These are phyloP conservation scores for Dendrobium chrysotoxum DNA, from an alignment of 106 monocot species.

Conservation along the genomic window DNA sequence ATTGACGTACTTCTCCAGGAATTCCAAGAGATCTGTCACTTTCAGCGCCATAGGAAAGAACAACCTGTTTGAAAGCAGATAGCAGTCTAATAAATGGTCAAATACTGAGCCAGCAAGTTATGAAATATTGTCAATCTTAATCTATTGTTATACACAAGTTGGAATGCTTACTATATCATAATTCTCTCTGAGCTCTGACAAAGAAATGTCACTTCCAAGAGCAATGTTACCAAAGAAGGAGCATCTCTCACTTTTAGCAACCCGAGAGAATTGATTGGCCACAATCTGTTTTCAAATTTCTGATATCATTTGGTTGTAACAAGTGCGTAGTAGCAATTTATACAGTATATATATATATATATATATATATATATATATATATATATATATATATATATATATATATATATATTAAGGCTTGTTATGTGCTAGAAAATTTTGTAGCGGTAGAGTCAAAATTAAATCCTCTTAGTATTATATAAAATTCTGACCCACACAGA, in stretches of 20 bases:
- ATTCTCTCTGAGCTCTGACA: constrained; percentile 59
- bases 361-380: too few relatives aligned
- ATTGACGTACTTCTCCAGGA: constrained; percentile 68
- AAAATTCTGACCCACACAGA: too few relatives aligned
- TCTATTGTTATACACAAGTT: not conserved
- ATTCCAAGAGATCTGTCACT: constrained; percentile 81
- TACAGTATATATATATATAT: not conserved
- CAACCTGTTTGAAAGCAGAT: constrained; percentile 40
- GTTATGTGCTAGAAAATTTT: too few relatives aligned
- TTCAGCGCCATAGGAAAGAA: constrained; percentile 96
- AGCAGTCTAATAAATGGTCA: constrained; percentile 4
- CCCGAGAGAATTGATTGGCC: constrained; percentile 88
- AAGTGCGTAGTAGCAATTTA: not conserved
- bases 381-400: too few relatives aligned
- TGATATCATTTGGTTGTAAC: constrained; percentile 22
- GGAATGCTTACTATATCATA: constrained; percentile 85
- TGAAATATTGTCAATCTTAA: not conserved
- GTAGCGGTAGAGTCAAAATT: too few relatives aligned
- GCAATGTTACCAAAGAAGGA: constrained; percentile 87
- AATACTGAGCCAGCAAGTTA: not conserved
- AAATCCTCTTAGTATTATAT: too few relatives aligned
- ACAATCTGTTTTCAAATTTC: constrained; percentile 90
- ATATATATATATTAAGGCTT: not conserved
- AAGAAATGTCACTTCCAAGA: constrained; percentile 60
- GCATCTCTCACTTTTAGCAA: constrained; percentile 68